Evolutionary conservation across 768 basidiomycete species (phyloP).

Genomic region (Pleurotus ostreatus): DNA sequence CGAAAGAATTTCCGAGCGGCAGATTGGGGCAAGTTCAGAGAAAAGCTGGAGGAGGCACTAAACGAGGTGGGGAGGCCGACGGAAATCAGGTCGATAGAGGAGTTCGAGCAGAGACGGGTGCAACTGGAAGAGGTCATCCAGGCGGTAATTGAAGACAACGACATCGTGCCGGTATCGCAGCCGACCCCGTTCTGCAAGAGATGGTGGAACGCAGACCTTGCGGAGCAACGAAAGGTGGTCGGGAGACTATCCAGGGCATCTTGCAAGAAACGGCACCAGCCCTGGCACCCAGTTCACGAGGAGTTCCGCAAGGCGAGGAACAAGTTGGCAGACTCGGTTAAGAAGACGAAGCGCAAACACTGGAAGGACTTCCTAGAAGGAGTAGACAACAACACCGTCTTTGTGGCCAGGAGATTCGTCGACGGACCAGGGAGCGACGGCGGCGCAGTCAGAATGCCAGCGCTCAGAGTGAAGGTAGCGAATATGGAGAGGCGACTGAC

Average conservation of each 20-base stretch:
- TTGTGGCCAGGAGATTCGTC: conserved; percentile 13
- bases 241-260: not conserved
- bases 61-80: not conserved
- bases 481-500: not conserved
- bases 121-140: conserved; percentile 8
- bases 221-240: not conserved
- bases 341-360: conserved; percentile 12
- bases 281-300: conserved; percentile 6
- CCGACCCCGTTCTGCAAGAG: conserved; percentile 15
- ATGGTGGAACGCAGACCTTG: conserved; percentile 18
- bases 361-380: conserved; percentile 14
- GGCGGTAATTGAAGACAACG: conserved; percentile 6
- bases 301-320: not conserved
- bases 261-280: not conserved
- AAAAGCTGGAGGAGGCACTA: conserved; percentile 7
- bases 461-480: not conserved
- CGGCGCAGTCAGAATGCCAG: conserved; percentile 6
- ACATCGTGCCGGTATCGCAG: conserved; percentile 5
- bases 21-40: conserved; percentile 20
- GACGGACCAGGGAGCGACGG: conserved; percentile 9
- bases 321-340: not conserved
- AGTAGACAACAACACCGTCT: conserved; percentile 1
- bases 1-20: conserved; percentile 16
- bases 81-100: not conserved
- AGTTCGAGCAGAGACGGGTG: conserved; percentile 2